These are phyloP conservation scores for Mortierella sp. DNA, from an alignment of 371 early-diverging fungal genomes.

Conservation along the genomic window DNA sequence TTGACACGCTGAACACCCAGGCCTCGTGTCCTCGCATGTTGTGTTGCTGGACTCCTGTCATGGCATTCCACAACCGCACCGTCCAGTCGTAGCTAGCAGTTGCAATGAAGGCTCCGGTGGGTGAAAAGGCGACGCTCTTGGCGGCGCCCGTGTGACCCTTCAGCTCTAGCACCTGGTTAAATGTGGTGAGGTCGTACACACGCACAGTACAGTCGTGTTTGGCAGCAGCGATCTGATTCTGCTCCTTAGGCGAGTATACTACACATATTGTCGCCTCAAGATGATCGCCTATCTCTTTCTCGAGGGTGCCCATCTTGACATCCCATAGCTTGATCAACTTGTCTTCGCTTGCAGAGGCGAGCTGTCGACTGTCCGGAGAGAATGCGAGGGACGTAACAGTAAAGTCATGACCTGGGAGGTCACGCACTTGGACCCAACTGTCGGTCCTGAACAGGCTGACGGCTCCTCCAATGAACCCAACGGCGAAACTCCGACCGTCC, in stretches of 20 bases:
- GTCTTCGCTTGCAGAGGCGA: conserved; percentile 8
- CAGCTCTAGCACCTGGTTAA: background rate
- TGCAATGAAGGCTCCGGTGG: background rate
- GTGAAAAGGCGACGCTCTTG: background rate
- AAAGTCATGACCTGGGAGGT: background rate
- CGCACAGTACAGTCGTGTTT: background rate
- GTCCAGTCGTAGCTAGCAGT: conserved; percentile 5
- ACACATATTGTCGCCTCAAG: no score
- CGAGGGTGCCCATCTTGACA: background rate
- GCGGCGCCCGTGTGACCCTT: background rate
- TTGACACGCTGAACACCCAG: background rate
- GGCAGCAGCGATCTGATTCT: background rate
- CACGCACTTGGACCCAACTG: background rate
- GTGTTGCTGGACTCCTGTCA: background rate
- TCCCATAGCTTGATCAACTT: conserved; percentile 3
- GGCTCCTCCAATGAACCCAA: background rate
- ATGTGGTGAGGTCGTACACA: background rate
- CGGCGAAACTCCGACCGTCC: background rate
- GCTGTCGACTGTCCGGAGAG: background rate
- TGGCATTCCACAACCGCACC: conserved; percentile 5
- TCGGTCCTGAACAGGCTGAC: background rate
- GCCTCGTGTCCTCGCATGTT: background rate
- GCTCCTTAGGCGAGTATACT: background rate
- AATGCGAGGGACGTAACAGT: background rate
- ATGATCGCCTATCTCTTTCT: no score